A percentile compares a stretch with the other conserved stretches of the same genome.
phyloP scores from a whole-genome alignment of 768 basidiomycete species.

The Leccinellum albellum region DNA sequence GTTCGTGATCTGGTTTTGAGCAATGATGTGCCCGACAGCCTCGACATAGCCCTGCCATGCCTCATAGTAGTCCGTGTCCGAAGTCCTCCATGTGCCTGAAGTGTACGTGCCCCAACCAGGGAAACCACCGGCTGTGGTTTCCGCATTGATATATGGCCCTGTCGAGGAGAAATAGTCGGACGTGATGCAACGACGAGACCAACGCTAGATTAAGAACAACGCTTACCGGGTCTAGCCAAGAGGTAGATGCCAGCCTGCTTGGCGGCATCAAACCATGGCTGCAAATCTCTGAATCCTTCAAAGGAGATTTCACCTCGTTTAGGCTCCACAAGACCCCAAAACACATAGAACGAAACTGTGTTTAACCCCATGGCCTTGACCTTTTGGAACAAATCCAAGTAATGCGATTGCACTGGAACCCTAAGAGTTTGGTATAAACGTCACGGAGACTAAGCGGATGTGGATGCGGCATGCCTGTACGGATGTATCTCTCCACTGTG shows the following conservation, averaged over 20 bases:
- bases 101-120: conserved; percentile 59
- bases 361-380: conserved; percentile 42
- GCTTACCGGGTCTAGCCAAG: conserved; percentile 25
- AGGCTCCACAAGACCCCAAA: conserved; percentile 46
- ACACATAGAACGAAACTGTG: conserved; percentile 52
- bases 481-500: conserved; percentile 63
- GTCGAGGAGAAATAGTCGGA: not conserved
- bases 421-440: conserved; percentile 3
- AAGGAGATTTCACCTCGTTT: conserved; percentile 51
- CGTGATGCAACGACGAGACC: not conserved
- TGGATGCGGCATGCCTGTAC: conserved; percentile 36
- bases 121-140: conserved; percentile 40
- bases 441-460: not conserved
- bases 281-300: conserved; percentile 40
- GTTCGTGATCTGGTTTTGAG: conserved; percentile 53
- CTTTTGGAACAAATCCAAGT: conserved; percentile 57
- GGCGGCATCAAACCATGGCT: conserved; percentile 30
- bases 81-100: conserved; percentile 46
- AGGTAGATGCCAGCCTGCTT: conserved; percentile 27
- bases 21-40: conserved; percentile 45
- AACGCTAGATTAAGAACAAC: not conserved
- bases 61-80: conserved; percentile 42
- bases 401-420: conserved; percentile 35
- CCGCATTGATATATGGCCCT: conserved; percentile 30
- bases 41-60: conserved; percentile 60